phyloP scores from a whole-genome alignment of 208 protist genomes.

The Trypanosoma cruzi region DNA sequence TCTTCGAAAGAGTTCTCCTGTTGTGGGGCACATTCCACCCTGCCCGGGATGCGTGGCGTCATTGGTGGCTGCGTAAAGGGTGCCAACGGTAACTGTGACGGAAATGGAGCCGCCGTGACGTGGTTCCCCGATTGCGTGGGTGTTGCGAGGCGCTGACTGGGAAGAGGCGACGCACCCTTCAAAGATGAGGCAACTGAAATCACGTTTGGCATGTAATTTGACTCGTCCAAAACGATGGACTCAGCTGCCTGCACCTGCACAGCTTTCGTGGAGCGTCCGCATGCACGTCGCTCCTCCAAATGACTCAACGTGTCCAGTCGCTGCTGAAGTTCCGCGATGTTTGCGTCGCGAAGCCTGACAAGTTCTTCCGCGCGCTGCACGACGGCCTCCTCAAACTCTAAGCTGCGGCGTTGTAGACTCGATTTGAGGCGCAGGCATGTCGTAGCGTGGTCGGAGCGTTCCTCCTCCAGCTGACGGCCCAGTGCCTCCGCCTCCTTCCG shows the following conservation, averaged over 20 bases:
- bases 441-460: constrained; percentile 34
- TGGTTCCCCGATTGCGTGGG: neutral
- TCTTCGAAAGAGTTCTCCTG: constrained; percentile 34
- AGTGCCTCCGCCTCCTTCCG: constrained; percentile 30
- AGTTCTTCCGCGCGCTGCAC: constrained; percentile 19
- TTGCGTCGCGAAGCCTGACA: constrained; percentile 4
- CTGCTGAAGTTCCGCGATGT: constrained; percentile 11
- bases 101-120: neutral
- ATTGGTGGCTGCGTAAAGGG: neutral
- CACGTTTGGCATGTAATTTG: constrained; percentile 24
- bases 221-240: constrained; percentile 6
- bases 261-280: neutral
- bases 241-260: constrained; percentile 10
- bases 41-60: neutral
- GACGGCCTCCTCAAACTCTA: constrained; percentile 28
- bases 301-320: neutral
- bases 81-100: neutral
- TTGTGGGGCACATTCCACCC: neutral
- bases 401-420: constrained; percentile 23
- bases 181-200: constrained; percentile 1
- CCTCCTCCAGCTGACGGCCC: constrained; percentile 38
- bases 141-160: constrained; percentile 16
- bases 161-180: neutral
- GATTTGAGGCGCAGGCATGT: constrained; percentile 44
- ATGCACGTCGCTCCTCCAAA: constrained; percentile 1